A percentile compares a stretch with the other conserved stretches of the same genome.
Evolutionary conservation across 176 grass and related monocot species (phyloP).

Genomic region (Oryza glaberrima): DNA sequence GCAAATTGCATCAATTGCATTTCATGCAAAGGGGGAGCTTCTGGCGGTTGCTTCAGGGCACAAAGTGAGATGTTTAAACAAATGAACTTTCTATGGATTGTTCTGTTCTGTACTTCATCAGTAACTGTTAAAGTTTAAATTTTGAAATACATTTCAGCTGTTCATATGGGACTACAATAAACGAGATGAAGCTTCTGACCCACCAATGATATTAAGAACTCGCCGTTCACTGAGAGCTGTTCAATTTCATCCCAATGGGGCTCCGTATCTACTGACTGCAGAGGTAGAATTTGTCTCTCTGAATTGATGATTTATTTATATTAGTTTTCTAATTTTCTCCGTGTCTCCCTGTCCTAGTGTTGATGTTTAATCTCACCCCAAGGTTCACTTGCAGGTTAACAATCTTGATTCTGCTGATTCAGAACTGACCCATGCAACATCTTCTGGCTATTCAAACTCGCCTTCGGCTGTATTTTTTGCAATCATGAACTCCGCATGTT

Average conservation of each 20-base stretch:
- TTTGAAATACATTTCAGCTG: slow-evolving; percentile 52
- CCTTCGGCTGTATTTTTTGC: slow-evolving; percentile 76
- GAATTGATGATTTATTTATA: slow-evolving; percentile 38
- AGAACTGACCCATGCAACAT: slow-evolving; percentile 76
- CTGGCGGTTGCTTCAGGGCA: slow-evolving; percentile 97
- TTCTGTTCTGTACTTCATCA: background rate
- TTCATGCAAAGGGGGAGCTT: slow-evolving; percentile 95
- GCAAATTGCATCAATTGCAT: slow-evolving; percentile 95
- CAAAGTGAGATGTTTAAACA: slow-evolving; percentile 59
- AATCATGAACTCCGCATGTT: slow-evolving; percentile 58
- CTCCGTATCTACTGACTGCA: slow-evolving; percentile 91
- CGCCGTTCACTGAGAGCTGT: slow-evolving; percentile 97
- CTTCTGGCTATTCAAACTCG: slow-evolving; percentile 91
- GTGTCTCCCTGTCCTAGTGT: background rate
- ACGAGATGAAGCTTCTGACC: slow-evolving; percentile 65
- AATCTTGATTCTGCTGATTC: slow-evolving; percentile 88
- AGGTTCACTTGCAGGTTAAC: slow-evolving; percentile 78
- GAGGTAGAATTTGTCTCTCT: slow-evolving; percentile 54
- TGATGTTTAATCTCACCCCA: slow-evolving; percentile 15
- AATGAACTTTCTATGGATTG: background rate
- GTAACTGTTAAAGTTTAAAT: background rate
- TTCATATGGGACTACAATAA: slow-evolving; percentile 99
- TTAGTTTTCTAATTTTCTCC: slow-evolving; percentile 7
- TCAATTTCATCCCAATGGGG: slow-evolving; percentile 94
- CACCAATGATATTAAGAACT: slow-evolving; percentile 79